Evolutionary conservation across 495 filamentous ascomycete genomes (phyloP), one percentile per base, ranked within the genome.

Genomic region (Clavariopsis aquatica): DNA sequence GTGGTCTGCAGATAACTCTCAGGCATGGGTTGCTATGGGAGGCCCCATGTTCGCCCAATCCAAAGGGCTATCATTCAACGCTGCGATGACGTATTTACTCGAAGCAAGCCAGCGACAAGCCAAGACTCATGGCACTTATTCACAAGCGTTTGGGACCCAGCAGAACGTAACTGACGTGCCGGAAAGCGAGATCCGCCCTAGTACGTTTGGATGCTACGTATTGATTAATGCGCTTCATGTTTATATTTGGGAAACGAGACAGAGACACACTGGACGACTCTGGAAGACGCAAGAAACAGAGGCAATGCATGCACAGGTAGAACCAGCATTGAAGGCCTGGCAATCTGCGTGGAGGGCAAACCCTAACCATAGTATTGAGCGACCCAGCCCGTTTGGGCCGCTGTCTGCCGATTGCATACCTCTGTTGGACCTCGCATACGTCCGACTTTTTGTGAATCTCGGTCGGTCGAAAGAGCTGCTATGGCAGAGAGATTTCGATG

Each of bases 181-280:
- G 1, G 82, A 83, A 69, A 85, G 81, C 57, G 84, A 92, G 52
- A 78, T 96, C 58, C 87, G 86, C 64, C 92, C 93, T 1, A 98
- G 94, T 75, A 94, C 93, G 6, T 96, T 96, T 70, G 94, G 94
- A 22, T 98, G 94, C 76, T 78, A 97, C 17, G 83, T 96, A 12
- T 80, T 98, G 55, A 98, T 98, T 72, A 95, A 96, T 74, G 93
- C 94, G 1, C 78, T 98, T 26, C 94, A 98, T 76, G 96, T 96
- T 65, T 97, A 97, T 75, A 96, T 98, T 47, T 98, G 94, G 94
- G 93, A 98, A 77, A 96, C 92, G 1, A 84, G 94, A 41, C 93
- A 96, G 74, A 80, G 92, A 36, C 93, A 97, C 70, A 87, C 92
- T 71, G 92, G 89, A 61, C 87, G 92, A 64, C 84, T 90, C 64